phyloP scores from a whole-genome alignment of 129 eudicot species.

The Saussurea involucrata region DNA sequence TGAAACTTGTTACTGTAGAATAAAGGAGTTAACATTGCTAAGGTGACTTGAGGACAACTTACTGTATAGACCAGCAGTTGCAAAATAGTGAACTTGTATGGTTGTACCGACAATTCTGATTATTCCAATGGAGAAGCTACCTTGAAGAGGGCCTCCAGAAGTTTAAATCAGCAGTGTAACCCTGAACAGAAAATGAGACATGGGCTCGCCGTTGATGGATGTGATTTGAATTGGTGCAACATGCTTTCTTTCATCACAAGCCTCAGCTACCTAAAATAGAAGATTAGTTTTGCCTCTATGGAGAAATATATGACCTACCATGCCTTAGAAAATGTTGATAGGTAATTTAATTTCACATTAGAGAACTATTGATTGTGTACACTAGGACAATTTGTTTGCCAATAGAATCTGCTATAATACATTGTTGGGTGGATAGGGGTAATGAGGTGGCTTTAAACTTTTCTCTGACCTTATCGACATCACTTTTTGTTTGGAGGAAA shows the following conservation, averaged over 20 bases:
- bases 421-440: neutral
- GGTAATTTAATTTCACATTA: neutral
- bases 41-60: neutral
- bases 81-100: too few species aligned
- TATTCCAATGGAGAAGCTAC: neutral
- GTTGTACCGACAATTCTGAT: neutral
- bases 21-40: neutral
- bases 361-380: neutral
- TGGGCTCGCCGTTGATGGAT: neutral
- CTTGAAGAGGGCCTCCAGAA: neutral
- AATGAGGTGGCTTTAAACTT: neutral
- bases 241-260: conserved; percentile 10
- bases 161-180: neutral
- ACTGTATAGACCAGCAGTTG: neutral
- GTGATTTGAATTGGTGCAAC: conserved; percentile 16
- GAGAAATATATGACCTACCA: neutral
- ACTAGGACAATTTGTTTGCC: neutral
- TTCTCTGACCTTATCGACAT: neutral
- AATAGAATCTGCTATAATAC: neutral
- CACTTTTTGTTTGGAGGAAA: neutral
- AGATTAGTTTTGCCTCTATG: neutral
- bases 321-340: neutral
- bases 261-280: neutral
- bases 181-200: neutral
- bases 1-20: neutral